Conservation (phyloP, 148 eudicot genomes). For the Amaranthus cruentus region DNA sequence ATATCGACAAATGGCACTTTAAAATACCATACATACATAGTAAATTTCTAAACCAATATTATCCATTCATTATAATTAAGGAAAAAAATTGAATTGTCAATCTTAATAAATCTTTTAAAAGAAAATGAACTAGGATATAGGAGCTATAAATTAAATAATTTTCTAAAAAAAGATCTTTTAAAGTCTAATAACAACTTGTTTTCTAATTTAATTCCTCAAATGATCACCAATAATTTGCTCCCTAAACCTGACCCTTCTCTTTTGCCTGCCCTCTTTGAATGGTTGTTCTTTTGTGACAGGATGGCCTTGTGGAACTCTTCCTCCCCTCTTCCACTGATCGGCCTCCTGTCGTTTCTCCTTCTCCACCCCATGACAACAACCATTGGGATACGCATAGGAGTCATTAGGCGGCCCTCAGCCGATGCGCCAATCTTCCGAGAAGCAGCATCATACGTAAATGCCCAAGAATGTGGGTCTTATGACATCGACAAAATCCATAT, state of each 20-base stretch:
- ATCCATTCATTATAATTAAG: background rate
- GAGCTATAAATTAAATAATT: background rate
- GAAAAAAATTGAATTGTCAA: background rate
- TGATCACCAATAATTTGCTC: background rate
- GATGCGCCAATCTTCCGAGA: slow-evolving; percentile 39
- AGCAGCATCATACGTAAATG: slow-evolving; percentile 41
- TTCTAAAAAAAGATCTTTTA: background rate
- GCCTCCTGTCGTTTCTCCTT: slow-evolving; percentile 39
- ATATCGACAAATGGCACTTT: background rate
- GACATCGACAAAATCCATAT: slow-evolving; percentile 26
- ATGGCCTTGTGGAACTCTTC: slow-evolving; percentile 33
- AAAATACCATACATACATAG: background rate
- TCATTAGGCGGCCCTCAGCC: slow-evolving; percentile 22
- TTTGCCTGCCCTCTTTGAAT: background rate
- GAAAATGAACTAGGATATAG: background rate
- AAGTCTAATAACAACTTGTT: background rate
- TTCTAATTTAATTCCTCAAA: background rate
- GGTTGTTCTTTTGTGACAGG: slow-evolving; percentile 17
- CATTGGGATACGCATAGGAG: slow-evolving; percentile 28
- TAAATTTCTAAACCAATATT: too few species aligned
- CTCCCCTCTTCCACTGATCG: slow-evolving; percentile 28
- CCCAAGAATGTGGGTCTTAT: slow-evolving; percentile 19
- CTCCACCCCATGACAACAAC: slow-evolving; percentile 24
- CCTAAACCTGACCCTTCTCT: background rate
- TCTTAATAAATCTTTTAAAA: background rate